Conservation (phyloP, 2,329 filamentous ascomycete genomes). For the Botrytis pseudocinerea region DNA sequence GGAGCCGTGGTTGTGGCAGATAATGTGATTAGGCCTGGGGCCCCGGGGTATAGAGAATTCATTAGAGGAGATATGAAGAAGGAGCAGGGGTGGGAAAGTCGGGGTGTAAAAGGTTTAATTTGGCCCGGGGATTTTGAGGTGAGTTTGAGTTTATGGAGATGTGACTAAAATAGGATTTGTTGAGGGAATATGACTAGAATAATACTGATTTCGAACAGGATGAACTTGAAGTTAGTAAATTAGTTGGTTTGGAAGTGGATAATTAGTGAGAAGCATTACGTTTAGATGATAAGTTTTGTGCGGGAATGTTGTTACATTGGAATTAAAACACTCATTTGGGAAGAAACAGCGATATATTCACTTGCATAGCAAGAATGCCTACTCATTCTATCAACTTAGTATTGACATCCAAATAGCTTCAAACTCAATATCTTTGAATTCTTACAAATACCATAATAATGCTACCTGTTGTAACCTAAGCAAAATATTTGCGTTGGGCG, state of each 20-base stretch:
- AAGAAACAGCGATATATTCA: not conserved
- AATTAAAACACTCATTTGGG: not conserved
- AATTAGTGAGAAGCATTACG: not conserved
- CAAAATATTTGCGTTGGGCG: not conserved
- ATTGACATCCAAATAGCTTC: not conserved
- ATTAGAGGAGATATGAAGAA: constrained; percentile 52
- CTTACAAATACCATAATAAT: not conserved
- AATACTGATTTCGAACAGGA: constrained; percentile 15
- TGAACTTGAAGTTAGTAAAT: constrained; percentile 24
- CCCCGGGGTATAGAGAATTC: constrained; percentile 68
- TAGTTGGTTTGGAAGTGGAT: not conserved
- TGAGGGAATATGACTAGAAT: not conserved
- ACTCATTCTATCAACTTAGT: not conserved
- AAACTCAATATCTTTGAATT: not conserved
- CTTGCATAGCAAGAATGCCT: not conserved
- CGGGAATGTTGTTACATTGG: not conserved
- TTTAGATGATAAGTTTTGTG: not conserved
- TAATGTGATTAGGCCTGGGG: constrained; percentile 69
- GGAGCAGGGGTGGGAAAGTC: constrained; percentile 31
- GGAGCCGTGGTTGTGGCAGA: constrained; percentile 66
- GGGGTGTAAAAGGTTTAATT: constrained; percentile 26
- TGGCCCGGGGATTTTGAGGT: constrained; percentile 25
- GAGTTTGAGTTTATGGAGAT: not conserved
- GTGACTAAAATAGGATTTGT: too few species aligned
- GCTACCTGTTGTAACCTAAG: not conserved